Conservation (phyloP, 441 rosid species). For the Bocquillonia castaneifolia region DNA sequence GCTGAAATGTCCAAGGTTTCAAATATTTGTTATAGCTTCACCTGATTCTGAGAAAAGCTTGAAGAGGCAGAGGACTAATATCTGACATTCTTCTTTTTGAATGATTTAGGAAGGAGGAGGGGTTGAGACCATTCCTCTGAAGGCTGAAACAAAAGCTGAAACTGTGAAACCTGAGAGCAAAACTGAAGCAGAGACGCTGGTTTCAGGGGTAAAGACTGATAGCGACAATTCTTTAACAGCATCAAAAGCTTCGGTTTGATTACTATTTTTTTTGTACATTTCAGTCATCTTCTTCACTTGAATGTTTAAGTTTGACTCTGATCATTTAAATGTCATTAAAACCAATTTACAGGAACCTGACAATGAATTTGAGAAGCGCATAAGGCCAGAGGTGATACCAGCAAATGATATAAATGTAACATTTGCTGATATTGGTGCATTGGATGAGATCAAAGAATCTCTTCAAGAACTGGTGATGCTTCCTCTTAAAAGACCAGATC, state of each 20-base stretch:
- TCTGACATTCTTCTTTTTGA: constrained; percentile 2
- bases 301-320: neutral
- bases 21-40: neutral
- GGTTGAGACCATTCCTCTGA: constrained; percentile 18
- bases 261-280: neutral
- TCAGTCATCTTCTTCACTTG: neutral
- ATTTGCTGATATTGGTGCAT: constrained; percentile 82
- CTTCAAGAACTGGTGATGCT: constrained; percentile 98
- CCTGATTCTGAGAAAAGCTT: neutral
- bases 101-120: constrained; percentile 33
- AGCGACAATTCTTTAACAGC: constrained; percentile 34
- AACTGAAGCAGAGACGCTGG: constrained; percentile 34
- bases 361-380: constrained; percentile 92
- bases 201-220: constrained; percentile 38
- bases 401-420: constrained; percentile 91
- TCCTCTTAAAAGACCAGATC: constrained; percentile 91
- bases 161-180: constrained; percentile 33
- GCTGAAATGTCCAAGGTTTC: constrained; percentile 57
- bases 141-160: constrained; percentile 33
- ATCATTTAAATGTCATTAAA: neutral
- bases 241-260: constrained; percentile 41
- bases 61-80: neutral
- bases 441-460: constrained; percentile 88
- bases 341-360: constrained; percentile 69
- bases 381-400: constrained; percentile 95